phyloP scores from a whole-genome alignment of 108 stramenopile genomes.

The Stephanodiscus minutulus region DNA sequence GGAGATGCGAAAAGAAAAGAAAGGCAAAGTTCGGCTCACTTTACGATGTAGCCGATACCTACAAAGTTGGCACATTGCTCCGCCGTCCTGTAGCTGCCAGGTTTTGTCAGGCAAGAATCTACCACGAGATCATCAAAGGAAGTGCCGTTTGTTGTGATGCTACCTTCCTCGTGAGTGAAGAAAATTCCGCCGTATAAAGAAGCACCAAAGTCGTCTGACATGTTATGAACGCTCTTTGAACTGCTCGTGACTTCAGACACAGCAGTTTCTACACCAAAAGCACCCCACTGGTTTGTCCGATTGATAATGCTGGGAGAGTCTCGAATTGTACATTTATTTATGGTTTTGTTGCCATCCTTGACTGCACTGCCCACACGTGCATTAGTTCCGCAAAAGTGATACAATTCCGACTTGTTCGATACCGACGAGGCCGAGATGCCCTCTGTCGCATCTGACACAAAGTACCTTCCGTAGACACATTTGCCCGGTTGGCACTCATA shows the following conservation, averaged over 20 bases:
- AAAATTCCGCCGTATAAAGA: slow-evolving; percentile 68
- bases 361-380: slow-evolving; percentile 21
- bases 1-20: not conserved
- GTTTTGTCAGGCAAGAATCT: slow-evolving; percentile 11
- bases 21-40: slow-evolving; percentile 11
- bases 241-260: slow-evolving; percentile 28
- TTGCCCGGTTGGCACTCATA: slow-evolving; percentile 70
- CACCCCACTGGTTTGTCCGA: slow-evolving; percentile 45
- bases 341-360: slow-evolving; percentile 20
- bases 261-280: slow-evolving; percentile 26
- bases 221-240: slow-evolving; percentile 31
- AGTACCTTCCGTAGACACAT: slow-evolving; percentile 45
- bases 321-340: slow-evolving; percentile 26
- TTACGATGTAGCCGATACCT: slow-evolving; percentile 75
- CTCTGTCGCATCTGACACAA: not conserved
- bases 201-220: slow-evolving; percentile 35
- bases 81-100: slow-evolving; percentile 30
- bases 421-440: slow-evolving; percentile 1
- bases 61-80: slow-evolving; percentile 48
- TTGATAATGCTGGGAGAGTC: slow-evolving; percentile 41
- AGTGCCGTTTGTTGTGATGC: slow-evolving; percentile 18
- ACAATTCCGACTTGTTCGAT: slow-evolving; percentile 48
- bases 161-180: slow-evolving; percentile 54
- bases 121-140: slow-evolving; percentile 32
- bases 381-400: slow-evolving; percentile 63